phyloP scores from a whole-genome alignment of 352 stramenopile species.

The Pythium inflatum region DNA sequence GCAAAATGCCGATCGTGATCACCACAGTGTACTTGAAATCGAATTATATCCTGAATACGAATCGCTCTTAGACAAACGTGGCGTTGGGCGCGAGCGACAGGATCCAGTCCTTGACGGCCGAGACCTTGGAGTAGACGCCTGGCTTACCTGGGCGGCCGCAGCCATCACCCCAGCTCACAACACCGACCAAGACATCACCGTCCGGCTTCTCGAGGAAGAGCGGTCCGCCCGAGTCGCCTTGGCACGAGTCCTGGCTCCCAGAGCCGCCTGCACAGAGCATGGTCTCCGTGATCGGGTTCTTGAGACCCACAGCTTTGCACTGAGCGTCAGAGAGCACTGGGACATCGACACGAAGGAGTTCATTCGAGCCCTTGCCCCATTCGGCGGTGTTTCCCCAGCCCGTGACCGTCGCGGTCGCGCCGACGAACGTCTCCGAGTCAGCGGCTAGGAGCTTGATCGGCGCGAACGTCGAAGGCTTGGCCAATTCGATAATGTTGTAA shows the following conservation, averaged over 20 bases:
- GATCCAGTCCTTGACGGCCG: slow-evolving; percentile 18
- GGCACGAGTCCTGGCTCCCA: neutral
- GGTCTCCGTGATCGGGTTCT: neutral
- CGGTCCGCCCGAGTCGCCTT: slow-evolving; percentile 1
- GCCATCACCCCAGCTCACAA: slow-evolving; percentile 40
- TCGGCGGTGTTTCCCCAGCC: neutral
- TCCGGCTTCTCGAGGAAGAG: neutral
- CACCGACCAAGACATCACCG: slow-evolving; percentile 29
- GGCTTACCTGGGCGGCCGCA: slow-evolving; percentile 33
- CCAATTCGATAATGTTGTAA: neutral
- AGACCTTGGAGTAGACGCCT: slow-evolving; percentile 40
- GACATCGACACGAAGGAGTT: slow-evolving; percentile 2
- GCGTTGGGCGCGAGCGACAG: slow-evolving; percentile 10
- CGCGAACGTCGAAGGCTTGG: neutral
- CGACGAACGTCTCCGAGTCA: slow-evolving; percentile 1
- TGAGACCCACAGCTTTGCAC: neutral
- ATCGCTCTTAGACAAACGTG: slow-evolving; percentile 18
- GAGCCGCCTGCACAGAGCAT: slow-evolving; percentile 1
- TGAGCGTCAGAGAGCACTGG: neutral
- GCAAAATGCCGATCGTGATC: no score
- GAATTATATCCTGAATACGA: no score
- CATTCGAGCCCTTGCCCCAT: neutral
- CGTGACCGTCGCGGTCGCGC: neutral
- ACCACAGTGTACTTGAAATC: no score
- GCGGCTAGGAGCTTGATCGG: neutral